Conservation (phyloP, 108 stramenopile species). For the Fragilaria crotonensis region DNA sequence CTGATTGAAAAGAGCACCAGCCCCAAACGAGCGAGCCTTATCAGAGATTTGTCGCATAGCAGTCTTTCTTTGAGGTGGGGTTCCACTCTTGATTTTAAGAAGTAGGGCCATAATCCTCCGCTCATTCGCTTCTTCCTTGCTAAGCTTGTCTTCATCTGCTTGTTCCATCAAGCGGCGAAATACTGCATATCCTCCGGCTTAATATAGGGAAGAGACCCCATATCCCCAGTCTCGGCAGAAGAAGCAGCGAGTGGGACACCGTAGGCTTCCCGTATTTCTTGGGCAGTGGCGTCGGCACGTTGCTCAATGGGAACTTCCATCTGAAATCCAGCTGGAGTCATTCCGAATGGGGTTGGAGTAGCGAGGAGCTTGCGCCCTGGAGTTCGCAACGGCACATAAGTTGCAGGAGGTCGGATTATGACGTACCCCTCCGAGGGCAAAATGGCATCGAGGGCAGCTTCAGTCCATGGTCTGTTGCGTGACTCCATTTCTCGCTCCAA, state of each 20-base stretch:
- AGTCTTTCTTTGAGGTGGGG: conserved; percentile 96
- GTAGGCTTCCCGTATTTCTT: conserved; percentile 88
- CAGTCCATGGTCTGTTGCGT: conserved; percentile 92
- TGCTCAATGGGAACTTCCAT: conserved; percentile 92
- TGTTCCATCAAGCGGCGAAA: conserved; percentile 95
- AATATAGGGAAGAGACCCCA: conserved; percentile 86
- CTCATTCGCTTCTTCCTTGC: conserved; percentile 79
- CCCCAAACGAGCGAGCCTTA: conserved; percentile 91
- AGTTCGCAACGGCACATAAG: conserved; percentile 90
- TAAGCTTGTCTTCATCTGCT: conserved; percentile 57
- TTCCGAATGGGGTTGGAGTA: conserved; percentile 83
- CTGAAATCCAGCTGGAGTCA: conserved; percentile 81
- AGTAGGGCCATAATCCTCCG: conserved; percentile 88
- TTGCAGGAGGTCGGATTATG: conserved; percentile 82
- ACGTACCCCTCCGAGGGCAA: conserved; percentile 86
- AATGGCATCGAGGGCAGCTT: conserved; percentile 94
- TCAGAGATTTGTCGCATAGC: conserved; percentile 98
- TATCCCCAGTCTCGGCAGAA: conserved; percentile 40
- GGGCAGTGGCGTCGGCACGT: conserved; percentile 52
- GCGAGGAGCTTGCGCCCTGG: conserved; percentile 86
- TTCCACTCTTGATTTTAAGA: conserved; percentile 97
- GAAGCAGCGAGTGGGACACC: conserved; percentile 81
- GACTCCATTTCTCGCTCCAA: conserved; percentile 93
- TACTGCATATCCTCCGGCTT: conserved; percentile 99
- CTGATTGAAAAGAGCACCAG: conserved; percentile 94